A percentile compares a stretch with the other conserved stretches of the same genome.
Conservation (phyloP, 495 filamentous ascomycete genomes). For the Podospora fimiseda region DNA sequence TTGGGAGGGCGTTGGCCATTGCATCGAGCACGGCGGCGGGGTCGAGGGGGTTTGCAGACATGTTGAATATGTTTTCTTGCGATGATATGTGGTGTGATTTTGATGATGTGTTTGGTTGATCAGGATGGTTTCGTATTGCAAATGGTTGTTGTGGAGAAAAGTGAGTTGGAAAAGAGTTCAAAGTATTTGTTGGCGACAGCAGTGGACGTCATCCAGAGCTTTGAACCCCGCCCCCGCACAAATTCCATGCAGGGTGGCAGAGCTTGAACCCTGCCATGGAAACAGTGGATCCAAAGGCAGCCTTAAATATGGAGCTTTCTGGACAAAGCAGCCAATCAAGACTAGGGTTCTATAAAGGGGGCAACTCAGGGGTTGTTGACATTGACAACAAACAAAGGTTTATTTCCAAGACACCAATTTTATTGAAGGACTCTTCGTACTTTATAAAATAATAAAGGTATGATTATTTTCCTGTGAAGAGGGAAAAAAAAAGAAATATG, state of each 20-base stretch:
- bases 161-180: no score
- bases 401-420: neutral
- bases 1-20: slow-evolving; percentile 54
- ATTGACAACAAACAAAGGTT: neutral
- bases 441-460: no score
- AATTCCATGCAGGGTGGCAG: neutral
- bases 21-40: slow-evolving; percentile 39
- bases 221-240: neutral
- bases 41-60: slow-evolving; percentile 31
- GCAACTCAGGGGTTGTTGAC: neutral
- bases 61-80: slow-evolving; percentile 1
- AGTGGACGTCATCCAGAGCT: no score
- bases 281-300: neutral
- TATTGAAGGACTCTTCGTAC: no score
- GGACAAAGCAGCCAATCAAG: neutral
- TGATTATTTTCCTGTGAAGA: no score
- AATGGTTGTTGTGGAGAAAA: no score
- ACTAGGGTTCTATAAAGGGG: no score
- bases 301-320: neutral
- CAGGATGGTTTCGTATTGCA: neutral
- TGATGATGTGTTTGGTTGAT: neutral
- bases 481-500: no score
- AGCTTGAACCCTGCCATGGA: neutral
- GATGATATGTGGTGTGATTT: neutral
- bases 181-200: no score